Evolutionary conservation across 306 rosid genomes (phyloP), one percentile per base, ranked within the genome.

Genomic region (Prunus campanulata): DNA sequence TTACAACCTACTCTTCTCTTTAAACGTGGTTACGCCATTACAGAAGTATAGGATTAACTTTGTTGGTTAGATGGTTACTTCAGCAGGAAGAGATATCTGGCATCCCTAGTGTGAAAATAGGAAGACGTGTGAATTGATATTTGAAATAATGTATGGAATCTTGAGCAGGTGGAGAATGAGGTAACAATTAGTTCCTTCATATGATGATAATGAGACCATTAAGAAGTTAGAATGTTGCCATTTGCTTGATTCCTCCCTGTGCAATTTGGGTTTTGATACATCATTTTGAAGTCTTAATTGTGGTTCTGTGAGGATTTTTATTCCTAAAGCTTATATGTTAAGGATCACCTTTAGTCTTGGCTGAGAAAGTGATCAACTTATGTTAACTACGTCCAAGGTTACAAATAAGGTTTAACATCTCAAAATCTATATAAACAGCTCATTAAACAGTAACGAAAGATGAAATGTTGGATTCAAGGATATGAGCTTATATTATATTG

Each of bases 181-280:
- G 24, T 14, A 7, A 39, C 9, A 29, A 18, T 29, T 39, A 35
- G 39, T 32, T 39, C 52, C 14, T 56, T 20, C 66, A 39, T n/a
- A 48, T 55, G 66, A 30, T 3, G 24, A 32, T 54, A 32, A 32
- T 71, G 64, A 32, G 75, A 30, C 75, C 50, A 29, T 51, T 22
- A n/a, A 32, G 55, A 69, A 52, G 47, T 50, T 70, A 29, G 62
- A 30, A 29, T 27, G 25, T n/a, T 51, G 24, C 19, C 22, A 13
- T 47, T 71, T 35, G 39, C 52, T 55, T 71, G 65, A 32, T 70
- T 70, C 22, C 39, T 49, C 30, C 18, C 2, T 5, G 5, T 63
- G 78, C 11, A 50, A 50, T 66, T 48, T 74, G 71, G 25, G 15
- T 63, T 47, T 74, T 30, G 70, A 30, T 49, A 16, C 20, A 52